A percentile compares a stretch with the other conserved stretches of the same genome.
Conservation (phyloP, 306 rosid species). For the Quercus glauca region DNA sequence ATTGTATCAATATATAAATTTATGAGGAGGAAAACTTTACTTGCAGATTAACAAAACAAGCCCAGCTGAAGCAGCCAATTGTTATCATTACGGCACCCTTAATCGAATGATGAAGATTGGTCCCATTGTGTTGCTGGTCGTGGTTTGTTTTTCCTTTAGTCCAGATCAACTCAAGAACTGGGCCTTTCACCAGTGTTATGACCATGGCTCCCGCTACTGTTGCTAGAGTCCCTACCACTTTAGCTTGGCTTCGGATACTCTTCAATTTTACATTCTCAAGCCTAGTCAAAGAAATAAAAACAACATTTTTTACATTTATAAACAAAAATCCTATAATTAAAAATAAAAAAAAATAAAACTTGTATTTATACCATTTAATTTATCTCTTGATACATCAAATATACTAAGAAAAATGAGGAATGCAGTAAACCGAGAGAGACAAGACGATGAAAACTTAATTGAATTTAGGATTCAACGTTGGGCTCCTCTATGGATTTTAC, state of each 20-base stretch:
- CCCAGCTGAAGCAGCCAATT: conserved; percentile 76
- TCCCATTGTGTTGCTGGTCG: conserved; percentile 24
- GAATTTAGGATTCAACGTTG: too few relatives aligned
- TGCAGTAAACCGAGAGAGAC: too few relatives aligned
- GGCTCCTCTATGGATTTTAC: too few relatives aligned
- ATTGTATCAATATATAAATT: neutral
- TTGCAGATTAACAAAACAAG: conserved; percentile 73
- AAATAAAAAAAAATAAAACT: too few relatives aligned
- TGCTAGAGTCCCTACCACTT: conserved; percentile 72
- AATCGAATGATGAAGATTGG: conserved; percentile 45
- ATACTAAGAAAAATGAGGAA: too few relatives aligned
- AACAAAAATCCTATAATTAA: neutral
- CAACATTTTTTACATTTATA: neutral
- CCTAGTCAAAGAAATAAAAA: conserved; percentile 32
- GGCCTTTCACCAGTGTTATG: conserved; percentile 83
- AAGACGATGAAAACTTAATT: too few relatives aligned
- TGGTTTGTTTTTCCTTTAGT: conserved; percentile 19
- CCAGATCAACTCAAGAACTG: conserved; percentile 50
- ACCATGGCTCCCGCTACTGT: conserved; percentile 87
- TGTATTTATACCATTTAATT: too few relatives aligned
- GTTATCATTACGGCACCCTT: conserved; percentile 64
- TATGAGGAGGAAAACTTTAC: conserved; percentile 27
- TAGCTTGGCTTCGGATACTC: conserved; percentile 69
- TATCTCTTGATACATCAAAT: too few relatives aligned
- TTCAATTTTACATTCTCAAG: conserved; percentile 60